A percentile compares a stretch with the other conserved stretches of the same genome.
phyloP scores from a whole-genome alignment of 2,329 filamentous ascomycete genomes.

The Phialophora chinensis region DNA sequence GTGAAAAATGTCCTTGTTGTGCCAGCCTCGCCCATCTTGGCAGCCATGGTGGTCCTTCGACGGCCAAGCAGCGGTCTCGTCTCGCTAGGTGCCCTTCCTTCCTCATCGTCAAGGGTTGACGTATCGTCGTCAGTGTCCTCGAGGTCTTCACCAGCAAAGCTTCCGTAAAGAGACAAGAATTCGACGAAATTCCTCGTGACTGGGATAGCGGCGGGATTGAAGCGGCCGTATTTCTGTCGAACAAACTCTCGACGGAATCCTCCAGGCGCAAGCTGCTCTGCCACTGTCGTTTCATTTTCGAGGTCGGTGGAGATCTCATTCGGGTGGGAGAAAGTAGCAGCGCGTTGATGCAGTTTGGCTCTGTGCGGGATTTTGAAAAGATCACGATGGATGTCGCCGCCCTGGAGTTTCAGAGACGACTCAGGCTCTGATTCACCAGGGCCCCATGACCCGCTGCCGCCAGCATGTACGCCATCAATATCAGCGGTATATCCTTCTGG shows the following conservation, averaged over 20 bases:
- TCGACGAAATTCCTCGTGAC: conserved; percentile 75
- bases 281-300: conserved; percentile 49
- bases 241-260: conserved; percentile 63
- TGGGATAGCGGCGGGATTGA: conserved; percentile 46
- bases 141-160: conserved; percentile 75
- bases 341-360: conserved; percentile 58
- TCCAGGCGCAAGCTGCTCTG: conserved; percentile 57
- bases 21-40: conserved; percentile 64
- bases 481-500: conserved; percentile 36
- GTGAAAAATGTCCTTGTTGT: conserved; percentile 79
- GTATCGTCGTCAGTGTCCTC: conserved; percentile 66
- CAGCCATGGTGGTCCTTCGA: conserved; percentile 51
- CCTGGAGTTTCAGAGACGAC: conserved; percentile 74
- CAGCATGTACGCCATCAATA: conserved; percentile 28
- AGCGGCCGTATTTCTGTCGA: conserved; percentile 39
- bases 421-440: conserved; percentile 41
- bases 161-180: conserved; percentile 76
- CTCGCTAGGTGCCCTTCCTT: conserved; percentile 58
- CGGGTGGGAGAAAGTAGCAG: conserved; percentile 70
- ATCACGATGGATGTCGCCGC: conserved; percentile 78
- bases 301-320: conserved; percentile 38
- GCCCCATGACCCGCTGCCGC: background rate
- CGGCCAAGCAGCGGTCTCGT: conserved; percentile 66
- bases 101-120: conserved; percentile 54
- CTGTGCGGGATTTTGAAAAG: conserved; percentile 75